These are phyloP conservation scores for Athelia psychrophila DNA, from an alignment of 1,284 basidiomycete genomes.

Conservation along the genomic window DNA sequence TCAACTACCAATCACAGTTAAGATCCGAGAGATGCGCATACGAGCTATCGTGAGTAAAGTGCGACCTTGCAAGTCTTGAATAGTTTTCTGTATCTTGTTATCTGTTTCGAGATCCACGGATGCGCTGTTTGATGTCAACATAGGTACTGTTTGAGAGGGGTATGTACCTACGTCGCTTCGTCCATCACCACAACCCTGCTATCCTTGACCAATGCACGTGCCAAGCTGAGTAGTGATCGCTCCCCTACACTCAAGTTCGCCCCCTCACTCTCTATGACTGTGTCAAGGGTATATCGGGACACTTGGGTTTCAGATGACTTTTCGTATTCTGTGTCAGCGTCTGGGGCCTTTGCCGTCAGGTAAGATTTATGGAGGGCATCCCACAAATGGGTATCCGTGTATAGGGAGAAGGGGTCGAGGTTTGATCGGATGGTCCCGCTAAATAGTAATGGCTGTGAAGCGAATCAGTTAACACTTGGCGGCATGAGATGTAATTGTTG, in stretches of 20 bases:
- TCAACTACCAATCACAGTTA: neutral
- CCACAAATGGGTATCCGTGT: conserved; percentile 59
- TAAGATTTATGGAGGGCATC: conserved; percentile 60
- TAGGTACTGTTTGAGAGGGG: too few species aligned
- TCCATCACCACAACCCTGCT: conserved; percentile 61
- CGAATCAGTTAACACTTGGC: conserved; percentile 9
- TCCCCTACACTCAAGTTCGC: conserved; percentile 64
- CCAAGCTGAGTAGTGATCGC: conserved; percentile 65
- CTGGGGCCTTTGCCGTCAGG: conserved; percentile 29
- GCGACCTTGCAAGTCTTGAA: conserved; percentile 62
- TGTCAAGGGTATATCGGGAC: conserved; percentile 49
- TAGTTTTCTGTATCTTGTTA: conserved; percentile 68
- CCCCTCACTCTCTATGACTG: conserved; percentile 62
- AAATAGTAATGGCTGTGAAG: conserved; percentile 42
- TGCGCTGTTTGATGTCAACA: conserved; percentile 32
- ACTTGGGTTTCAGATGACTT: conserved; percentile 9
- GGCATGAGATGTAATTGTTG: conserved; percentile 2
- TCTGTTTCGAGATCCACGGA: conserved; percentile 74
- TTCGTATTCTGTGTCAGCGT: conserved; percentile 22
- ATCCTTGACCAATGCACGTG: conserved; percentile 65
- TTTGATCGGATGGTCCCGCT: conserved; percentile 63
- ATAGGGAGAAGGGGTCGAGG: conserved; percentile 64
- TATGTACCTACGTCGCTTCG: conserved; percentile 48
- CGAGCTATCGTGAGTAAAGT: conserved; percentile 67
- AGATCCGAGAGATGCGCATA: conserved; percentile 22